Evolutionary conservation across 345 rosid species (phyloP), one percentile per base, ranked within the genome.

Genomic region (Euphorbia peplus): DNA sequence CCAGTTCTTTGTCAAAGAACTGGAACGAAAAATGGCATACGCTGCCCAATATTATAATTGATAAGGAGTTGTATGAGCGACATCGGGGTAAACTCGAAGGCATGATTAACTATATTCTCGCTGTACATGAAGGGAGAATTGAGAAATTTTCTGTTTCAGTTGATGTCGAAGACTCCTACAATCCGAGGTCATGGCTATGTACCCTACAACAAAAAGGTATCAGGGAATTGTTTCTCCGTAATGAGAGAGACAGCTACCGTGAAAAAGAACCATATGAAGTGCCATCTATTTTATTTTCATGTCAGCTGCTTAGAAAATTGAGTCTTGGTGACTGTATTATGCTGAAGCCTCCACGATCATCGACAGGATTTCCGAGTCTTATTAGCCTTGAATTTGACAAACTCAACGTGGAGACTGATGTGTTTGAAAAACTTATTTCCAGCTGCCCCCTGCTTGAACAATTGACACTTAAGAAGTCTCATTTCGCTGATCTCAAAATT

Each of bases 11-110:
- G 67, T 63, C 67, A 26, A 46, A 63, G 52, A 63, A 16, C 15
- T 63, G 67, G 67, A 63, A 63, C 39, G 67, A 26, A 46, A 46
- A 46, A 26, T 63, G 67, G 67, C 55, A 47, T 4, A 63, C 54
- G 9, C 3, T 63, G 67, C 67, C 55, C 7, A 21, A 47, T 16
- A 26, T 63, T 63, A 63, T 63, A 63, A n/a, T n/a, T n/a, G n/a
- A n/a, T n/a, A n/a, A n/a, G n/a, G n/a, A n/a, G n/a, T n/a, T n/a
- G n/a, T n/a, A n/a, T n/a, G n/a, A 35, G 46, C n/a, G 26, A 41
- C 46, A 26, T 37, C 16, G 15, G 16, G n/a, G n/a, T n/a, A n/a
- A n/a, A 1, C 37, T 63, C 9, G 67, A 63, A 51, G 67, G 55
- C 39, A 63, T 63, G 26, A 42, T 63, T 39, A 63, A 28, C 28